Percentiles rank a stretch among this genome's conserved stretches.
phyloP scores from a whole-genome alignment of 2,329 filamentous ascomycete genomes.

The Aspergillus tubingensis region DNA sequence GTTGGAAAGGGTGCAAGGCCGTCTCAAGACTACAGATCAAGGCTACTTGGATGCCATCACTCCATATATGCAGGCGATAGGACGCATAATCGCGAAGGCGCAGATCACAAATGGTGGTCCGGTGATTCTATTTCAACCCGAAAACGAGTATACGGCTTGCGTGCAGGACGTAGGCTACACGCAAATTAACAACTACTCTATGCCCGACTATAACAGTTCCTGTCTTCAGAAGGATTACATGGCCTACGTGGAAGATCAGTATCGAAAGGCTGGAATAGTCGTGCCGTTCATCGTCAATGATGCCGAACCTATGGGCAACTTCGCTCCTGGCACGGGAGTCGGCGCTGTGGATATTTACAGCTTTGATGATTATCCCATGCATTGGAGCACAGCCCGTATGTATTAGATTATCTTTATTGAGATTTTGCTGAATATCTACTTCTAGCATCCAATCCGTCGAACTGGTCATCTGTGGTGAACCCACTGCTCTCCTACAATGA shows the following conservation, averaged over 20 bases:
- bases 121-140: constrained; percentile 73
- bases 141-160: constrained; percentile 70
- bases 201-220: constrained; percentile 48
- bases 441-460: background rate
- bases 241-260: constrained; percentile 66
- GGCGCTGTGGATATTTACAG: constrained; percentile 52
- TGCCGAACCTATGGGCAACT: constrained; percentile 58
- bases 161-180: background rate
- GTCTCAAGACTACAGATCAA: constrained; percentile 42
- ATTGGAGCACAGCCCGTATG: background rate
- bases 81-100: constrained; percentile 49
- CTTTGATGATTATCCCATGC: constrained; percentile 18
- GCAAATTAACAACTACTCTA: background rate
- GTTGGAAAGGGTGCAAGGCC: constrained; percentile 51
- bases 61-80: constrained; percentile 53
- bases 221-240: constrained; percentile 66
- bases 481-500: background rate
- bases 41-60: constrained; percentile 63
- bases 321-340: constrained; percentile 57
- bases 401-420: no score
- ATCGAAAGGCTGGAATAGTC: constrained; percentile 64
- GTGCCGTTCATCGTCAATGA: constrained; percentile 76
- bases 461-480: background rate
- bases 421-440: background rate
- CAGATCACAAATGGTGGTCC: constrained; percentile 81